Evolutionary conservation across 441 rosid genomes (phyloP), one percentile per base, ranked within the genome.

Genomic region (Pelargonium australe): DNA sequence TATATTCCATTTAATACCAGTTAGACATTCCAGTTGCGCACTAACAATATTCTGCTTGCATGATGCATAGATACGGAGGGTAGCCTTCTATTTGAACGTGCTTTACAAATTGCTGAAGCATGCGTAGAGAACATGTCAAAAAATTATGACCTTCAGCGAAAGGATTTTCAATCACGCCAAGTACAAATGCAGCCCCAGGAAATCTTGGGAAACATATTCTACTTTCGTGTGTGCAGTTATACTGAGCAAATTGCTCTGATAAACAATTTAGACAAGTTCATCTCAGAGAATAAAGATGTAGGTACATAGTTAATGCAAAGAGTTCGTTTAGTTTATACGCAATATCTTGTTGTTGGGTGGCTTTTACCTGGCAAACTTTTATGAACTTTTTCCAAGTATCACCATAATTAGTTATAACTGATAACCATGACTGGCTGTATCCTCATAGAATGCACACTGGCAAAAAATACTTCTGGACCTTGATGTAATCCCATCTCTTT

Each of bases 51-150:
- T 40, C 12, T 44, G 25, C 11, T 57, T 68, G 17, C 69, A 41
- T 69, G 69, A 65, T 83, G 28, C 64, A 58, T 80, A 89, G 99
- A 95, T 81, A 90, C 96, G 7, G 97, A 95, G 79, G 97, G 99
- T 61, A 95, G 96, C 78, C 90, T 91, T 74, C 87, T 91, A 94
- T 91, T 85, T 82, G 97, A 95, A 80, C 94, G 97, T 64, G 97
- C 85, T 69, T 80, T 80, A 72, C 96, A 90, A 80, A 84, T 91
- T 11, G 95, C 99, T 64, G 90, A 82, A 84, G 94, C 96, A 57
- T 86, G 89, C 63, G 45, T 83, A 11, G 86, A 84, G 79, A 92
- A 90, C 78, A 80, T 89, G 87, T 70, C 81, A 57, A 89, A 81
- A 70, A 85, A 85, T 71, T 72, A 72, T 16, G 77, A 84, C 73